These are phyloP conservation scores for Ustanciosporium gigantosporum DNA, from an alignment of 1,284 basidiomycete species.

Conservation along the genomic window DNA sequence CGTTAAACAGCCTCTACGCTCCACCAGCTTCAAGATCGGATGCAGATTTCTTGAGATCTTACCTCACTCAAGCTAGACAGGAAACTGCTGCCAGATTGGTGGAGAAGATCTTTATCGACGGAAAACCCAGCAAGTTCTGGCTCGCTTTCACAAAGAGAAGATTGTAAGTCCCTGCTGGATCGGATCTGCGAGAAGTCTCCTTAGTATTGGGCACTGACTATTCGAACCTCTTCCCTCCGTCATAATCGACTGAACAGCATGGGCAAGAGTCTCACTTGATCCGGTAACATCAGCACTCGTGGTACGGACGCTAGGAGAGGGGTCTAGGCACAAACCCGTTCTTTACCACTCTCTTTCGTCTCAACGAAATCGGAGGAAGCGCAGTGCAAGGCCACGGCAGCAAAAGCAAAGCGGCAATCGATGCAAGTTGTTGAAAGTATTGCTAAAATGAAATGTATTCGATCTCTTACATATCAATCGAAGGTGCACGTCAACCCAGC, in stretches of 20 bases:
- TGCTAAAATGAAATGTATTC: too few species aligned
- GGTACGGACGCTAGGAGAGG: too few species aligned
- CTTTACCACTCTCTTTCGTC: too few species aligned
- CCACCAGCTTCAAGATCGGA: slow-evolving; percentile 77
- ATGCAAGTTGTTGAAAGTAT: too few species aligned
- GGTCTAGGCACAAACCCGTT: too few species aligned
- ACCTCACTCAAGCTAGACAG: slow-evolving; percentile 88
- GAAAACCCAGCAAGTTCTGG: slow-evolving; percentile 99
- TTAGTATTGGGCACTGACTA: too few species aligned
- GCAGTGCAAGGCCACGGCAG: too few species aligned
- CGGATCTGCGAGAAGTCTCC: too few species aligned
- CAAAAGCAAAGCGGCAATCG: too few species aligned
- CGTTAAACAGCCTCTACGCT: slow-evolving; percentile 88
- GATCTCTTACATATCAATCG: too few species aligned
- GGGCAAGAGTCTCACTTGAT: slow-evolving; percentile 53
- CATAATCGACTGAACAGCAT: slow-evolving; percentile 23
- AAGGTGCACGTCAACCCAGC: slow-evolving; percentile 34
- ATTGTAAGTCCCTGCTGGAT: slow-evolving; percentile 54
- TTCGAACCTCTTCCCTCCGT: too few species aligned
- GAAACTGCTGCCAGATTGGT: slow-evolving; percentile 84
- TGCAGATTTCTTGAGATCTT: slow-evolving; percentile 85
- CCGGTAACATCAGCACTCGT: neutral
- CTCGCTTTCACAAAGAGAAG: slow-evolving; percentile 79
- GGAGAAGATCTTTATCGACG: slow-evolving; percentile 82
- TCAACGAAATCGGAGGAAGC: too few species aligned